Base-by-base conservation (phyloP, 1,139 yeast species). In the Lodderomyces metapsilosis region DNA sequence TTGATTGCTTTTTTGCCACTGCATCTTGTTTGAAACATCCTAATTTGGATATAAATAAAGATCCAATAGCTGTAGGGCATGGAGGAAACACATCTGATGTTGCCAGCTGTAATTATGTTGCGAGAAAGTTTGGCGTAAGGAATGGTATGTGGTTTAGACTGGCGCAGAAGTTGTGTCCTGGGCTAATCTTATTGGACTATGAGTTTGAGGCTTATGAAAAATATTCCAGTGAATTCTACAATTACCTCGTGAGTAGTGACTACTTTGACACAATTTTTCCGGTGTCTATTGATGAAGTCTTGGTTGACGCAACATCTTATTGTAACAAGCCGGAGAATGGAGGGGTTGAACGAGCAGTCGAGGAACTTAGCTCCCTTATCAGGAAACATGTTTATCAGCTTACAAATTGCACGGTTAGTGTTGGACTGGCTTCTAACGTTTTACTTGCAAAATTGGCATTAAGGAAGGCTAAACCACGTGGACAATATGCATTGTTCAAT, bases 81-180 rank as follows among this genome's bases (percentile, higher is more conserved):
- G 96, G 97, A 10, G 77, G 77, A 0, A 67, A 67, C 5, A 71
- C 80, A 2, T 73, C 80, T 0, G 98, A 92, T 59, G 71, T 92
- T n/a, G 94, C 98, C 0, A 86, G 95, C 48, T 89, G 97, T 57
- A 92, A 91, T 57, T 92, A 92, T 57, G 81, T 75, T 8, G 96
- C 97, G 0, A 71, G 98, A 25, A 59, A 66, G 27, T 70, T 48
- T 48, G 97, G 98, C 0, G 80, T 92, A 2, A 68, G 59, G 36
- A 91, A 92, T 59, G 97, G 98, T 0, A 86, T 85, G 95, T 91
- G 97, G 97, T 74, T 87, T 1, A 65, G 78, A 1, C 55, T 66
- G 5, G 98, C 97, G 0, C 68, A 63, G 46, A 58, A 62, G 34
- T 46, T 77, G 32, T 87, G 97, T 52, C 94, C 96, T 0, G 66